phyloP scores from a whole-genome alignment of 2,329 filamentous ascomycete genomes.

The Penicillium sp. region DNA sequence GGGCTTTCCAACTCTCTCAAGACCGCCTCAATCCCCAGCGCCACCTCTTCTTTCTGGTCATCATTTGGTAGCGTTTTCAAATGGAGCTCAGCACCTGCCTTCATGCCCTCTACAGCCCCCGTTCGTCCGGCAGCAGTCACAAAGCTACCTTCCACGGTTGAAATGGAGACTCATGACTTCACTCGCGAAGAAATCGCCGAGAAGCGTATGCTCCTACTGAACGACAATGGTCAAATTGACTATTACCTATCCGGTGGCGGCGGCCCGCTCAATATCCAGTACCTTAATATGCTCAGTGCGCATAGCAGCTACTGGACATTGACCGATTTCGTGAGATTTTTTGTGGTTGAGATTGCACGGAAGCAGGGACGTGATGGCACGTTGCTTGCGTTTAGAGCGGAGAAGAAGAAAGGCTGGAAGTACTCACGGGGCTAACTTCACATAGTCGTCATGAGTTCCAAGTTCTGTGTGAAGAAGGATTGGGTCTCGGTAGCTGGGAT shows the following conservation, averaged over 20 bases:
- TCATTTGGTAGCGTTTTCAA: conserved; percentile 67
- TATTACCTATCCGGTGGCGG: conserved; percentile 83
- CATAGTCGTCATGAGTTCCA: neutral
- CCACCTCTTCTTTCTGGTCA: conserved; percentile 67
- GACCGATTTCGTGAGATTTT: conserved; percentile 83
- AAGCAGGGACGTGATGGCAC: conserved; percentile 67
- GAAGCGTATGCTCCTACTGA: conserved; percentile 82
- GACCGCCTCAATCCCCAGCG: conserved; percentile 76
- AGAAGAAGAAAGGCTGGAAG: conserved; percentile 58
- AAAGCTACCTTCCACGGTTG: conserved; percentile 71
- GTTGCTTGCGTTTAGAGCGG: conserved; percentile 57
- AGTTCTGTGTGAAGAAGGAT: too few species aligned
- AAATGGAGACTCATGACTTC: conserved; percentile 95
- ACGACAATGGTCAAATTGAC: conserved; percentile 96
- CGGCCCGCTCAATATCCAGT: conserved; percentile 90
- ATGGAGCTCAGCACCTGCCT: conserved; percentile 54
- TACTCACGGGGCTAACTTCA: conserved; percentile 35
- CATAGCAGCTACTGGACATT: conserved; percentile 94
- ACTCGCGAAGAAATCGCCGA: conserved; percentile 89
- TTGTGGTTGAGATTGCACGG: conserved; percentile 86
- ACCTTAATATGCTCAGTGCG: conserved; percentile 93
- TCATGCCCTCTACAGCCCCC: conserved; percentile 68
- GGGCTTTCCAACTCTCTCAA: conserved; percentile 77
- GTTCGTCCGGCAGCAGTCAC: conserved; percentile 61
- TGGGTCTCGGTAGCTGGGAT: neutral